Conservation (phyloP, 75 land plant species). For the Sequoiadendron giganteum region DNA sequence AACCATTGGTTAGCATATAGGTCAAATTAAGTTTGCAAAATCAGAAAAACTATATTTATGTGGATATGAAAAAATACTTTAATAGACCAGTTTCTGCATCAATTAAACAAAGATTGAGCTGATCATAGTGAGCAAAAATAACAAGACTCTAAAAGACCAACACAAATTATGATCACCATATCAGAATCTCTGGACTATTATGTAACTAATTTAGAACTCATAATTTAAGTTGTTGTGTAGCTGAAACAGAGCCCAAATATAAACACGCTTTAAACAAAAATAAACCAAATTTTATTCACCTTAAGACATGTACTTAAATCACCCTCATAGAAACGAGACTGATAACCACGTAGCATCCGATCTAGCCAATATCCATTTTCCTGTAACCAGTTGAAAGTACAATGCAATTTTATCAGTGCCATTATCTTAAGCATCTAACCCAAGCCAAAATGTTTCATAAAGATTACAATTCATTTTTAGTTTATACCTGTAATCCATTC, state of each 20-base stretch:
- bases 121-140: neutral
- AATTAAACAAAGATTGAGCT: neutral
- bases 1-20: neutral
- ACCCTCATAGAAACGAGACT: constrained; percentile 84
- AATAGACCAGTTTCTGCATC: neutral
- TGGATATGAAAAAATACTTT: neutral
- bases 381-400: constrained; percentile 33
- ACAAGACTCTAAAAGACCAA: neutral
- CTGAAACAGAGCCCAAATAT: neutral
- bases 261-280: neutral
- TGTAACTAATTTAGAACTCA: neutral
- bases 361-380: constrained; percentile 97
- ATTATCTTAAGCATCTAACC: neutral
- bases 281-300: constrained; percentile 15
- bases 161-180: too few relatives aligned
- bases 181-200: neutral
- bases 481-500: constrained; percentile 92
- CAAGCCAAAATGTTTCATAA: neutral
- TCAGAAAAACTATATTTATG: neutral
- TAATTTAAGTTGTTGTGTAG: neutral
- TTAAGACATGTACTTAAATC: constrained; percentile 65
- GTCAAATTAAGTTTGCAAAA: neutral
- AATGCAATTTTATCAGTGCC: neutral
- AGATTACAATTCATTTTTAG: neutral
- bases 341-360: constrained; percentile 88